Base-by-base conservation (phyloP, 805 yeast genomes). In the Dipodascus albidus region DNA sequence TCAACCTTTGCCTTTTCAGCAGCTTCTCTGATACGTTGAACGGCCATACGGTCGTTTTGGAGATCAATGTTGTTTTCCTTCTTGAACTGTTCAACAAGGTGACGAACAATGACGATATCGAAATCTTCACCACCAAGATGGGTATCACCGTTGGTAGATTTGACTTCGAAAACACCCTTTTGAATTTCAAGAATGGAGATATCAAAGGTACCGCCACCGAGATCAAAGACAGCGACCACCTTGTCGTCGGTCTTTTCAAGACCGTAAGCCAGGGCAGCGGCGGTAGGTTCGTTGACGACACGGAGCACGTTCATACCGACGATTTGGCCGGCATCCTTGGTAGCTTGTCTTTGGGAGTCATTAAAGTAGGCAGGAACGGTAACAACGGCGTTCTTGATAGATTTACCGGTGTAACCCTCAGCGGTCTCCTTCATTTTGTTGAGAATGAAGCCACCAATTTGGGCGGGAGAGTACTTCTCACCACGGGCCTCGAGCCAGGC, bases 161-260 rank as follows among this genome's bases (percentile, higher is more conserved):
- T 89, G 71, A 89, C 97, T 79, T 89, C 97, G 66, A 89, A 89
- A 62, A 89, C 97, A 79, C 97, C 97, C 69, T 89, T 88, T 75
- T 90, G 96, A 65, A 89, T 90, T 78, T 90, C 97, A 69, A 89
- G 80, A 70, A 89, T 87, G 64, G 97, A 89, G 74, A 89, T 85
- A 85, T 89, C 97, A 71, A 89, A 89, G 66, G 97, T 89, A 82
- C 97, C 97, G 73, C 97, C 97, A 82, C 97, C 97, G 68, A 89
- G 80, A 75, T 89, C 97, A 76, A 90, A 89, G 61, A 89, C 97
- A 58, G 97, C 97, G 64, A 89, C 95, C 58, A 85, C 85, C 74
- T 82, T 83, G 62, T 79, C 83, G 66, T 83, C 85, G 68, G 77
- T 80, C 77, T 85, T 85, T 75, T 88, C 96, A 66, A 88, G 77